Base-by-base conservation (phyloP, 208 protist genomes). In the Endotrypanum monterogeii region DNA sequence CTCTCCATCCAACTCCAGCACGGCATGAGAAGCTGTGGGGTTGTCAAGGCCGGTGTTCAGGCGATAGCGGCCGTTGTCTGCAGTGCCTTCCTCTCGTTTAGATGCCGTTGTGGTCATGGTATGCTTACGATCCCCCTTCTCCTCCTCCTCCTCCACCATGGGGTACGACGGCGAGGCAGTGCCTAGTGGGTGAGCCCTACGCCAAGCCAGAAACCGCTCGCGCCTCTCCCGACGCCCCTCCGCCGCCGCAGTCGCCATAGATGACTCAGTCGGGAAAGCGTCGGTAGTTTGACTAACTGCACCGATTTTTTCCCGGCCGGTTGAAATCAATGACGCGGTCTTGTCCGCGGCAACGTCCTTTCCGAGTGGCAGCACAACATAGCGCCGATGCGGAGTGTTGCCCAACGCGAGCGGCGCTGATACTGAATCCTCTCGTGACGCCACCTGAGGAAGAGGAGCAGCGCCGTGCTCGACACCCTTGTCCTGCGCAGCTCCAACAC, bases 21-120 rank as follows among this genome's bases (percentile, higher is more conserved):
- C 73, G 7, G 78, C 56, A 3, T 72, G 67, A 44, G 75, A 71
- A 39, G 83, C 54, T 62, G 80, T 65, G 18, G 85, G 83, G 46
- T 74, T 80, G 48, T 94, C 91, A 3, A 96, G 73, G 18, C 92
- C 92, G 9, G 88, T 91, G 79, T 96, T 91, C 44, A 94, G 71
- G 0, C 88, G 88, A 58, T 87, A 94, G 52, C 74, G 78, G 28
- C 61, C 71, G 52, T 44, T 61, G 56, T 16, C 56, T 67, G 55
- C 32, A 32, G 28, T 16, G 48, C 28, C 63, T 57, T 4, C n/a
- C 71, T 4, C 30, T 35, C 18, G 23, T 9, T 52, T 25, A 37
- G 71, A 30, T 39, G 44, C 18, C 44, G 65, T 48, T n/a, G 2
- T 18, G 65, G 65, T 41, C 16, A 4, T 18, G 65, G 65, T 37